A percentile compares a stretch with the other conserved stretches of the same genome.
Evolutionary conservation across 2,329 filamentous ascomycete species (phyloP).

Genomic region (Sporothrix luriei): DNA sequence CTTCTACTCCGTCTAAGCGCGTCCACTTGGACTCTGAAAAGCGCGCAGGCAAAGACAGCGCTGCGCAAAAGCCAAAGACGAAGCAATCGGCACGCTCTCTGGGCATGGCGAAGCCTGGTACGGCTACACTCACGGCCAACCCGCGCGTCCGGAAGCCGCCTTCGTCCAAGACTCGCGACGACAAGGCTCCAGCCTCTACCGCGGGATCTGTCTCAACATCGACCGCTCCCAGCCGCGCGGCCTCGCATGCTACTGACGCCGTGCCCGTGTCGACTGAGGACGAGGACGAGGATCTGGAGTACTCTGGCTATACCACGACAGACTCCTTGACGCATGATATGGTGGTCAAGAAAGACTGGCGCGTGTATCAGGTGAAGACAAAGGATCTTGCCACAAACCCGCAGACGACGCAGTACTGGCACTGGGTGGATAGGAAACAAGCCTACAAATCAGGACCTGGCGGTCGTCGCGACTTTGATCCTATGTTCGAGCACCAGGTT

Average conservation of each 20-base stretch:
- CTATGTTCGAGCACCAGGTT: slow-evolving; percentile 57
- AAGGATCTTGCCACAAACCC: slow-evolving; percentile 50
- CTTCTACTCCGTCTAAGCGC: slow-evolving; percentile 27
- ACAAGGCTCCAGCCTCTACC: neutral
- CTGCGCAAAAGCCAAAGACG: neutral
- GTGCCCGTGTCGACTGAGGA: slow-evolving; percentile 26
- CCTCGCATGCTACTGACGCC: neutral
- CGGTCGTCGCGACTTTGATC: slow-evolving; percentile 40
- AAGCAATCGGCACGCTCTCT: slow-evolving; percentile 8
- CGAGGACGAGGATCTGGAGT: slow-evolving; percentile 47
- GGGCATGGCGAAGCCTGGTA: neutral
- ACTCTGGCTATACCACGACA: slow-evolving; percentile 54
- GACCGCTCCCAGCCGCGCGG: neutral
- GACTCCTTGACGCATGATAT: slow-evolving; percentile 54
- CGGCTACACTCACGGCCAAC: neutral
- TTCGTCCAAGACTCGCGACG: neutral
- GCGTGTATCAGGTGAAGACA: slow-evolving; percentile 57
- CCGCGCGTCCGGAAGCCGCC: neutral
- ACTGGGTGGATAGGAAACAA: slow-evolving; percentile 47
- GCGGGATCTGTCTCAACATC: neutral
- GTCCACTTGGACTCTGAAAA: neutral
- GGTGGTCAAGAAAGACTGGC: slow-evolving; percentile 54
- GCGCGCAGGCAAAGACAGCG: slow-evolving; percentile 5
- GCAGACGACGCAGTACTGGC: slow-evolving; percentile 59
- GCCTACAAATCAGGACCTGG: slow-evolving; percentile 11